Base-by-base conservation (phyloP, 2,329 filamentous ascomycete species). In the Laburnicola sp. region DNA sequence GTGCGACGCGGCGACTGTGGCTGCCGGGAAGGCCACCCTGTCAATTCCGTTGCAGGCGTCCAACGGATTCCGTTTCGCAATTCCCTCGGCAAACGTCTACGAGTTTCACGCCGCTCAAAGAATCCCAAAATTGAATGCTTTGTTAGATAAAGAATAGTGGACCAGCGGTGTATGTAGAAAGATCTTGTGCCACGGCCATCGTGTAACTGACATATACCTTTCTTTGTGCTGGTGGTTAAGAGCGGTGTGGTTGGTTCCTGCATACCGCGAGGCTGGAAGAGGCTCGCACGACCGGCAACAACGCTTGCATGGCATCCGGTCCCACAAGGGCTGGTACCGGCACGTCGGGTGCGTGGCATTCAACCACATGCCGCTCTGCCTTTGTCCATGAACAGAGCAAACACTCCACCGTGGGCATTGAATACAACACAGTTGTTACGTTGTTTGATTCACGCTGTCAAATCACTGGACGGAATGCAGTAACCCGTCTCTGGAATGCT, bases 181-280 rank as follows among this genome's bases (percentile, higher is more conserved):
- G 16, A 16, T 16, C 16, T 16, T 16, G 16, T 16, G 16, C 16
- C 16, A 16, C 16, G 16, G 16, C 16, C 16, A 16, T 16, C 16
- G 16, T 16, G 16, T 16, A 16, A 16, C 16, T 16, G 16, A 16
- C 16, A 16, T 16, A 16, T 44, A 22, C 36, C 10, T 45, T 26
- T 27, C 21, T 39, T 26, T 23, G 25, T n/a, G 31, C 25, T 36
- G 43, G 32, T 45, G 43, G 43, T 37, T 45, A 32, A 32, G 4
- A 9, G 25, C 22, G 25, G 26, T 52, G 54, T 57, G 56, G 56
- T 55, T 61, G 54, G 56, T 54, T 50, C 23, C 45, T 21, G 39
- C 30, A 49, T 49, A 46, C 30, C 42, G 52, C 49, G 48, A 57
- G 56, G 58, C 50, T 56, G 56, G 53, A 45, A 38, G 23, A 34